These are phyloP conservation scores for Paraphaeosphaeria sporulosa DNA, from an alignment of 2,329 filamentous ascomycete genomes.

Conservation along the genomic window DNA sequence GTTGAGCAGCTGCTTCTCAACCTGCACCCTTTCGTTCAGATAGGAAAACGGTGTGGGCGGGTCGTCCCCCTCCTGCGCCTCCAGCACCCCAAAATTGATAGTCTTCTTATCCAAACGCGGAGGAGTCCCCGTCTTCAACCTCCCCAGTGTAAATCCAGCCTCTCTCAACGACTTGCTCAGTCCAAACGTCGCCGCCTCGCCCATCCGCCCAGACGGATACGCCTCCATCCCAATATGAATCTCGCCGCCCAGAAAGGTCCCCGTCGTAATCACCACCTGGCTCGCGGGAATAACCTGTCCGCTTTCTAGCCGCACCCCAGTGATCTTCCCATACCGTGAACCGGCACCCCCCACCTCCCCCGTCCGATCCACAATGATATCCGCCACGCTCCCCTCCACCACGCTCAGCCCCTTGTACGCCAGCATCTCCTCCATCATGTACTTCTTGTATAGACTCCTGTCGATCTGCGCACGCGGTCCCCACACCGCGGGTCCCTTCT, in stretches of 20 bases:
- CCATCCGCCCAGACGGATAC: conserved; percentile 89
- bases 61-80: conserved; percentile 80
- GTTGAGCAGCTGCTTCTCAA: conserved; percentile 84
- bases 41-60: conserved; percentile 92
- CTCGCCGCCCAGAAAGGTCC: conserved; percentile 93
- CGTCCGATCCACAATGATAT: conserved; percentile 78
- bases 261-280: conserved; percentile 92
- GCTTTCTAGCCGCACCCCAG: conserved; percentile 84
- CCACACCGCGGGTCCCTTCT: conserved; percentile 96
- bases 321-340: conserved; percentile 71
- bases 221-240: conserved; percentile 91
- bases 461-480: conserved; percentile 97
- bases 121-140: conserved; percentile 94
- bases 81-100: conserved; percentile 78
- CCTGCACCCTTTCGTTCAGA: conserved; percentile 78
- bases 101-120: conserved; percentile 82
- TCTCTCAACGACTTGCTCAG: conserved; percentile 88
- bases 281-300: conserved; percentile 82
- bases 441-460: conserved; percentile 81
- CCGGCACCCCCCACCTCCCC: conserved; percentile 50
- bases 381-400: conserved; percentile 85
- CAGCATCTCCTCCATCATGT: conserved; percentile 88
- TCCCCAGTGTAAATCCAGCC: conserved; percentile 87
- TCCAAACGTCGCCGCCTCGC: conserved; percentile 90
- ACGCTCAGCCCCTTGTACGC: conserved; percentile 81